Evolutionary conservation across 2,329 filamentous ascomycete genomes (phyloP), one percentile per base, ranked within the genome.

Genomic region (Rhynchosporium agropyri): DNA sequence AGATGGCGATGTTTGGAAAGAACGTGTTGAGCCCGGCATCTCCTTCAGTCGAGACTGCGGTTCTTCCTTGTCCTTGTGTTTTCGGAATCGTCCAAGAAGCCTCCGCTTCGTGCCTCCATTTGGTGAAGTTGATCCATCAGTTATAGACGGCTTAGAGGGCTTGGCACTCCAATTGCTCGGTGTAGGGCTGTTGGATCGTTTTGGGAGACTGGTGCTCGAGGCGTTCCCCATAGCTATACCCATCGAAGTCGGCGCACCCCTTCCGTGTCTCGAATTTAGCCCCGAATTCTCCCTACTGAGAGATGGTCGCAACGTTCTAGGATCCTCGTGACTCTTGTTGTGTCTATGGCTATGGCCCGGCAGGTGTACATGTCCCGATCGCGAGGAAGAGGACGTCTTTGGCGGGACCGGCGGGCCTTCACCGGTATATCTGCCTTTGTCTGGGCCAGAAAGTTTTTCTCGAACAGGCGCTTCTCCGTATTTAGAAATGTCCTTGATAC

Each of bases 401-500:
- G 77, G 81, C 56, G 80, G 86, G 65, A 78, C 79, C 74, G 76
- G 81, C 67, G 77, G 79, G 61, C 73, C 77, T 31, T 77, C 75
- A 57, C 79, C 79, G 61, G 80, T 79, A 74, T 86, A 89, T 68
- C 89, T 87, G 64, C 90, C 85, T 74, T 84, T 85, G 76, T 92
- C 89, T 50, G 86, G 84, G 10, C 88, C 87, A 46, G 84, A 85
- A 66, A 90, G 84, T 64, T 84, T 86, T 69, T 88, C 83, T 73
- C 89, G 84, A 59, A 93, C 87, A 36, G 90, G 90, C 50, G 90
- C 89, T 76, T 92, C 89, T 64, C 90, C 90, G 77, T 88, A 91
- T 68, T 87, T 85, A 51, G 85, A 85, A 71, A 92, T 90, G 73
- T 93, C 90, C 86, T 89, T 72, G 36, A 60, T 53, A 12, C 4